Conservation (phyloP, 2,329 filamentous ascomycete species). For the Colletotrichum spaethianum region DNA sequence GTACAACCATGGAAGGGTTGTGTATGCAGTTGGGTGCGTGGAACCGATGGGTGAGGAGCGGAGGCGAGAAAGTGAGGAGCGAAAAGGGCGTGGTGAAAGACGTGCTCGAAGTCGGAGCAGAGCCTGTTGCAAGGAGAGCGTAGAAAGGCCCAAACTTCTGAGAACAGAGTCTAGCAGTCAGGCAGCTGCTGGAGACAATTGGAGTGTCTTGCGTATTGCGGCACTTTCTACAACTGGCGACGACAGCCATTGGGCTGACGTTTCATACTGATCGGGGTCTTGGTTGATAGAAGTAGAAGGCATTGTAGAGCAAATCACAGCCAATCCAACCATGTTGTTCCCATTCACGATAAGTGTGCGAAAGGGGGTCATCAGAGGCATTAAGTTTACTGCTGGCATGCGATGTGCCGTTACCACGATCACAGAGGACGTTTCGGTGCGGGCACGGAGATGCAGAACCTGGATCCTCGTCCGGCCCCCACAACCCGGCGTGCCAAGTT, state of each 20-base stretch:
- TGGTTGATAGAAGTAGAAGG: too few relatives aligned
- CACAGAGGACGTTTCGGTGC: not conserved
- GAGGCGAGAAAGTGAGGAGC: slow-evolving; percentile 20
- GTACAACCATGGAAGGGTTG: slow-evolving; percentile 58
- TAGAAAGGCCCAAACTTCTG: not conserved
- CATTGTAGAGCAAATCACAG: not conserved
- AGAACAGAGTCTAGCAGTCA: not conserved
- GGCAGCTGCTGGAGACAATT: not conserved
- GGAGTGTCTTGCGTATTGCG: not conserved
- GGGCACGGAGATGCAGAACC: slow-evolving; percentile 3
- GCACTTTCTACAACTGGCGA: too few relatives aligned
- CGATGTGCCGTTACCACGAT: not conserved
- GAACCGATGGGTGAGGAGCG: slow-evolving; percentile 49
- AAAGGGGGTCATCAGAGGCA: not conserved
- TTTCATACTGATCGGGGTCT: not conserved
- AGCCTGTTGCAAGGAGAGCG: slow-evolving; percentile 36
- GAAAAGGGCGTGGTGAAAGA: slow-evolving; percentile 32
- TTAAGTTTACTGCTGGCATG: not conserved
- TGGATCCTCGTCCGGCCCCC: slow-evolving; percentile 18
- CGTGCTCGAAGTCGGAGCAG: slow-evolving; percentile 31
- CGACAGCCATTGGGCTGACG: not conserved
- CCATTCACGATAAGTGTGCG: too few relatives aligned
- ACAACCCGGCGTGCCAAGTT: slow-evolving; percentile 25
- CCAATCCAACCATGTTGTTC: not conserved
- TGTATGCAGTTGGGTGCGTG: slow-evolving; percentile 57